Evolutionary conservation across 1,139 yeast species (phyloP), one percentile per base, ranked within the genome.

Genomic region (Candida glucosophila): DNA sequence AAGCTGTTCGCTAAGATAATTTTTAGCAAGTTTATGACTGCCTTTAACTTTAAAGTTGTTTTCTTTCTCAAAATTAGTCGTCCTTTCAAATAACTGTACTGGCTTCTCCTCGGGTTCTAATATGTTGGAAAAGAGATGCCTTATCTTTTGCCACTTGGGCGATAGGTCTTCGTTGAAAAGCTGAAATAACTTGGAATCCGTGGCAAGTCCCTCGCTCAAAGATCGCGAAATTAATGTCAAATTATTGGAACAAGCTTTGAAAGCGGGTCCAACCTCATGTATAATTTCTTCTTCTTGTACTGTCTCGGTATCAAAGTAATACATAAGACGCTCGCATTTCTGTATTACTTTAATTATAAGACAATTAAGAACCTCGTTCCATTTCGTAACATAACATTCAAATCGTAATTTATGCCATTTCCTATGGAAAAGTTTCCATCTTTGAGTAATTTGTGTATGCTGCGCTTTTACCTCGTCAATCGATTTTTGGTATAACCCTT

Each of bases 301-400:
- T 19, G 61, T 49, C 11, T 46, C 49, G 19, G 53, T 47, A 11
- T 60, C 39, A 18, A 55, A 35, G 7, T 17, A 16, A 58, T 7
- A 58, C 42, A 73, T 45, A 13, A 55, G 51, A 22, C 58, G 61
- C 12, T 40, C 37, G 27, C 56, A 49, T 22, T 59, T 58, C 3
- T 36, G 38, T 3, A 45, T 44, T 5, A 67, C 43, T 34, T 70
- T 71, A 4, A 48, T 47, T 23, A 63, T 52, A 26, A 74, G 42
- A 31, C 55, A 63, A 9, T 45, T 49, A 35, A 73, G 73, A 1
- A 74, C 52, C 15, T 61, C 58, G 32, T 60, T 52, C 86, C 85
- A 77, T 37, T 72, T 63, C 17, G 56, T 53, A 30, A 71, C 76
- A 2, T 77, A 59, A 11, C 67, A 40, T 23, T 67, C 73, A 6